Evolutionary conservation across 768 basidiomycete species (phyloP), one percentile per base, ranked within the genome.

Genomic region (Sarcodon sp.): DNA sequence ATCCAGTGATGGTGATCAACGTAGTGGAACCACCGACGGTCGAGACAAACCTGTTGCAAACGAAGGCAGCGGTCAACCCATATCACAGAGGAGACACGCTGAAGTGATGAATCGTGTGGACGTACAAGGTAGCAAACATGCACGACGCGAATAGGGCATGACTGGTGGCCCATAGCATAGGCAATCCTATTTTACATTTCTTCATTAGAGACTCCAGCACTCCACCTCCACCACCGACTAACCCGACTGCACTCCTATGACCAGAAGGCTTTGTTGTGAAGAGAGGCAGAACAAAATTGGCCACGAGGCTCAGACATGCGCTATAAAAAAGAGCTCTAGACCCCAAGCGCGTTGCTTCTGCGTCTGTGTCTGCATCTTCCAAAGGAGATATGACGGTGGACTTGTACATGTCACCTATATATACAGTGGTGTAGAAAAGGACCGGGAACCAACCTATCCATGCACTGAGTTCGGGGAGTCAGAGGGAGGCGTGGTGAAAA

Each of bases 371-470:
- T 1, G 59, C 61, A n/a, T 55, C 55, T 18, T 57, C 59, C 0
- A 57, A 67, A 21, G 52, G 46, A 18, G 54, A 41, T 51, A 61
- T 27, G 55, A 51, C 34, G 58, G 64, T 10, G 66, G 70, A 7
- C 51, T 80, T 85, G 69, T 96, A 79, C 9, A 94, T 71, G 55
- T 94, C 93, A 9, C 87, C 87, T 47, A 96, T 73, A 64, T 91
- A 97, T 21, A 88, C 68, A 1, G 86, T 84, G 3, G 81, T 83
- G 67, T 90, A 93, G 64, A 93, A 92, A 1, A 94, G 70, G 21
- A 91, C 66, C 0, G 93, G 92, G 58, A 94, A 96, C 94, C 94
- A 97, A 7, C 78, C 86, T 50, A 92, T 71, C 80, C 80, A 93
- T 10, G 80, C 75, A 51, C 87, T 89, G 48, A 9, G 33, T 35